phyloP scores from a whole-genome alignment of 345 rosid species.

The Cardiospermum halicacabum region DNA sequence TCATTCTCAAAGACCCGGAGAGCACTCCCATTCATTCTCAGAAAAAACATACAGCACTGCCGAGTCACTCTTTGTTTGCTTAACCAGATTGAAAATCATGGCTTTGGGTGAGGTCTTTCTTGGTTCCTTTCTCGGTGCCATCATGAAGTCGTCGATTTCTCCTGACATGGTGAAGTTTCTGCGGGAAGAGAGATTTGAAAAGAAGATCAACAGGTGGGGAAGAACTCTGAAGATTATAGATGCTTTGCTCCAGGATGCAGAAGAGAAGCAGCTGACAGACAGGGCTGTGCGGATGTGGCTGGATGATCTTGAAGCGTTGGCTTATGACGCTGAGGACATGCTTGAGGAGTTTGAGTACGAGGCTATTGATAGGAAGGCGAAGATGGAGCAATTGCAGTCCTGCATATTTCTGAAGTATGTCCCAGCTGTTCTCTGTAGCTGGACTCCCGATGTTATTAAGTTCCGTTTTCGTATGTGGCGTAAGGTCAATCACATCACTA shows the following conservation, averaged over 20 bases:
- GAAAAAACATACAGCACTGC: too few species aligned
- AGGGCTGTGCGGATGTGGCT: not conserved
- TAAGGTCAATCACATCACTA: not conserved
- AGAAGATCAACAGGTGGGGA: not conserved
- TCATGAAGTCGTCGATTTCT: not conserved
- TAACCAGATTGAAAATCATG: too few species aligned
- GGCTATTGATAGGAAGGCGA: not conserved
- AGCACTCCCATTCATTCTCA: too few species aligned
- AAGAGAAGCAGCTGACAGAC: not conserved
- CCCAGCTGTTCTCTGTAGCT: not conserved
- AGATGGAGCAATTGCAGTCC: not conserved
- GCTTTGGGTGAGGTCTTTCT: not conserved
- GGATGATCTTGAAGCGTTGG: not conserved
- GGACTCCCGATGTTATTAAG: not conserved
- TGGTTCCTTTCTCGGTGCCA: not conserved
- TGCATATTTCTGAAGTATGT: not conserved
- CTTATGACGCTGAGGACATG: conserved; percentile 14
- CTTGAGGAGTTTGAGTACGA: not conserved
- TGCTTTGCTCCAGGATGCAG: not conserved
- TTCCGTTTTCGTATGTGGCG: not conserved
- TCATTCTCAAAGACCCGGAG: too few species aligned
- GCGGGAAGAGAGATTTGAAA: rapidly evolving
- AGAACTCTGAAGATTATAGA: not conserved
- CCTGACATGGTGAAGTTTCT: not conserved
- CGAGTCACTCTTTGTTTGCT: too few species aligned